phyloP scores from a whole-genome alignment of 768 basidiomycete species.

The Tephrocybe sp. region DNA sequence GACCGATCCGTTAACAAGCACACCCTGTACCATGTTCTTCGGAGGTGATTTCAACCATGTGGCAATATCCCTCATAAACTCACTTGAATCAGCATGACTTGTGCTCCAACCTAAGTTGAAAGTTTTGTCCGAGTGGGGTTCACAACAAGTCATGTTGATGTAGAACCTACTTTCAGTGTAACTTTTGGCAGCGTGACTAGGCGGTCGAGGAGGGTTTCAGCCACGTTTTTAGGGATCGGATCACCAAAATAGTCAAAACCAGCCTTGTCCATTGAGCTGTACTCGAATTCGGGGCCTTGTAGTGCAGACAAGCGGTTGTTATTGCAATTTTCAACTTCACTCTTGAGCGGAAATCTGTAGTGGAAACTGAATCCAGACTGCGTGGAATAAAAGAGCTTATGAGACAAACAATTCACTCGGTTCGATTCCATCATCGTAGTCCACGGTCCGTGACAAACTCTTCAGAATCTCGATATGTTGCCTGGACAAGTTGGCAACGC shows the following conservation, averaged over 20 bases:
- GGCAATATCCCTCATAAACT: slow-evolving; percentile 1
- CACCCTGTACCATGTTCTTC: slow-evolving; percentile 63
- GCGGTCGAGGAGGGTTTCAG: slow-evolving; percentile 39
- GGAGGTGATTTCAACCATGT: neutral
- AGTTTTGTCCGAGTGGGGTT: neutral
- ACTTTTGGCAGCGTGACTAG: slow-evolving; percentile 50
- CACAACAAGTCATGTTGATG: neutral
- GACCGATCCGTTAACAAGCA: slow-evolving; percentile 66
- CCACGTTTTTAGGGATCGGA: slow-evolving; percentile 28
- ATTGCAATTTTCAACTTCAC: slow-evolving; percentile 80
- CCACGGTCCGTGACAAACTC: slow-evolving; percentile 53
- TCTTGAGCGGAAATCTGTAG: slow-evolving; percentile 69
- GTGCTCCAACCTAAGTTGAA: slow-evolving; percentile 46
- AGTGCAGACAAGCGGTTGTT: slow-evolving; percentile 54
- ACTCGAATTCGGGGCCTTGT: slow-evolving; percentile 30
- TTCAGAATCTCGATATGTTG: slow-evolving; percentile 57
- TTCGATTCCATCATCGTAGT: slow-evolving; percentile 69
- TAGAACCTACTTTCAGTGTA: slow-evolving; percentile 42
- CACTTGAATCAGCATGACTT: slow-evolving; percentile 78
- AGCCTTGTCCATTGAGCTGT: slow-evolving; percentile 41
- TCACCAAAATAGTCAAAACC: slow-evolving; percentile 38
- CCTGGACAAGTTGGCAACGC: slow-evolving; percentile 60
- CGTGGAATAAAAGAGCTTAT: neutral
- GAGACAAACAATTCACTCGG: slow-evolving; percentile 73
- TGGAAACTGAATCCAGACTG: neutral